Base-by-base conservation (phyloP, 495 filamentous ascomycete species). In the Penicillium macrosclerotiorum region DNA sequence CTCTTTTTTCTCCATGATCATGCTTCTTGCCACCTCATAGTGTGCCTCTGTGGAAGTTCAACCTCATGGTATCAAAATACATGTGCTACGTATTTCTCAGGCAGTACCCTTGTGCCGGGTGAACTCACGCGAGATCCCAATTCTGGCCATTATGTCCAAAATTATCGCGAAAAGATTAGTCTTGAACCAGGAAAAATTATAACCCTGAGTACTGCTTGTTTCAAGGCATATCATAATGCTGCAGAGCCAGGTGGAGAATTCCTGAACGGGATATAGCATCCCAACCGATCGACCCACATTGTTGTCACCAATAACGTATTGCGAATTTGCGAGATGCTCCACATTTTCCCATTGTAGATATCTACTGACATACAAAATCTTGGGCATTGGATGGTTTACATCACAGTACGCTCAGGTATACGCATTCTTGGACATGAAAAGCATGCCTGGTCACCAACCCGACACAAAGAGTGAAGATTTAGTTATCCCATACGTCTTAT, bases 11-110 rank as follows among this genome's bases (percentile, higher is more conserved):
- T 64, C 63, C 1, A 64, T 73, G 13, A 63, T 73, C 41, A 45
- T 76, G 29, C 62, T 78, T 3, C 58, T 73, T 29, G 59, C 72
- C 0, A 67, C 68, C 9, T 66, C 65, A 4, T 64, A 76, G 45
- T 71, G 67, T 42, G 58, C 59, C 29, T 56, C 61, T 5, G 25
- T 68, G 20, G 53, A 53, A 12, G 37, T 45, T 12, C 20, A 50
- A 0, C 26, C 44, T 16, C 20, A 37, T 19, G 32, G 42, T 2
- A 43, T 55, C 18, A 62, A 51, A 37, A 30, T 66, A 4, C 59
- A 22, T 60, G 46, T 6, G 8, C 35, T 26, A 27, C 52, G 22
- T 63, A 63, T 46, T 69, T 66, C 37, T 46, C 54, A 1, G 47
- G 48, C 8, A 47, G 32, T 17, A 39, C 22, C 12, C 57, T 59